Percentiles rank a stretch among this genome's conserved stretches.
Conservation (phyloP, 805 yeast genomes). For the Starmerella davenportii region DNA sequence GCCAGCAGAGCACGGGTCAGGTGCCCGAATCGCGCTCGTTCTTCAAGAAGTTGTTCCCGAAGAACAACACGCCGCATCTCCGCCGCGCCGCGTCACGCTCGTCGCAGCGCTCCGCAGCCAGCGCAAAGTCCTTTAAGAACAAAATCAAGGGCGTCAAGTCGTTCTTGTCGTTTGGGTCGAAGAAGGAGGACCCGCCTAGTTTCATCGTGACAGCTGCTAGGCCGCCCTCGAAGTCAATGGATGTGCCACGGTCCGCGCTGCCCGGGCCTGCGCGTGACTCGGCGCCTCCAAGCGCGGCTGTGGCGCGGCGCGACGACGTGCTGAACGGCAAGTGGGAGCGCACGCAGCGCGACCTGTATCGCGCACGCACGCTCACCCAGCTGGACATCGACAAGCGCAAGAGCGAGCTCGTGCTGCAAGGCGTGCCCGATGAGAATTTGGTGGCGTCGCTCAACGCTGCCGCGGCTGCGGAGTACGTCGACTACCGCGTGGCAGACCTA, state of each 20-base stretch:
- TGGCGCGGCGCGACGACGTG: not conserved
- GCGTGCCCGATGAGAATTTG: constrained; percentile 12
- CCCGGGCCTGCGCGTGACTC: not conserved
- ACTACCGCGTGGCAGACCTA: constrained; percentile 17
- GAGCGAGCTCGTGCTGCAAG: constrained; percentile 27
- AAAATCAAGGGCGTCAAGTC: constrained; percentile 9
- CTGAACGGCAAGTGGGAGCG: constrained; percentile 30
- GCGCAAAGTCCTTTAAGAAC: constrained; percentile 4
- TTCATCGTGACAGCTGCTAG: not conserved
- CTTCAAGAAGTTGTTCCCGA: constrained; percentile 13
- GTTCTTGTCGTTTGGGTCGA: constrained; percentile 7
- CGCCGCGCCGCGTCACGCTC: constrained; percentile 8
- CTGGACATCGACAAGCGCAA: constrained; percentile 57
- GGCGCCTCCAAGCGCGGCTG: not conserved
- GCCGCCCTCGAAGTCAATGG: not conserved
- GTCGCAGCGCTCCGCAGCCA: constrained; percentile 3
- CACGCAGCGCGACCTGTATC: constrained; percentile 41
- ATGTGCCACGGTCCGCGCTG: not conserved
- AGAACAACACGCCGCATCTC: constrained; percentile 7
- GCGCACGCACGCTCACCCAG: constrained; percentile 52
- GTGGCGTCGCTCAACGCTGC: constrained; percentile 6
- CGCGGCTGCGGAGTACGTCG: constrained; percentile 12
- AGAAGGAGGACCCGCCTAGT: not conserved
- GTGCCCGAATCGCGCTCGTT: constrained; percentile 5
- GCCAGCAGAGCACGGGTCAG: no score